Evolutionary conservation across 495 filamentous ascomycete species (phyloP).

Genomic region (Sordaria brevicollis): DNA sequence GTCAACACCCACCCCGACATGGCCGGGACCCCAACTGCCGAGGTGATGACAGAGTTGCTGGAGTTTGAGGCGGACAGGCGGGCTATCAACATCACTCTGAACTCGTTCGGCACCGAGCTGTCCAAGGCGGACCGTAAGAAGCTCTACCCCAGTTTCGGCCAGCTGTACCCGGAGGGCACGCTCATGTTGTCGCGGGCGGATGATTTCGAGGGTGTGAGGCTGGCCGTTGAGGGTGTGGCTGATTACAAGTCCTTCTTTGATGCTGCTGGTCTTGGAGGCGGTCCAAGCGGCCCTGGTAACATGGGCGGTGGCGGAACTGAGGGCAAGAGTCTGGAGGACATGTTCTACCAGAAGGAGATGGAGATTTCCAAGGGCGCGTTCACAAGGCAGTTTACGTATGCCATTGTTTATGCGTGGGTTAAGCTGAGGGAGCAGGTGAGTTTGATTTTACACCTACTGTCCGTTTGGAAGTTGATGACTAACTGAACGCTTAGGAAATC

Average conservation of each 20-base stretch:
- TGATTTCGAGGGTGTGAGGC: conserved; percentile 83
- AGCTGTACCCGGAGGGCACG: conserved; percentile 86
- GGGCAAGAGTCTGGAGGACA: conserved; percentile 85
- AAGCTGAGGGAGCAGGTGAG: conserved; percentile 94
- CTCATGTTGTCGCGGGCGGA: conserved; percentile 92
- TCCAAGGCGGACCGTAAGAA: conserved; percentile 90
- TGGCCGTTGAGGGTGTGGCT: conserved; percentile 80
- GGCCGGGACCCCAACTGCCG: conserved; percentile 75
- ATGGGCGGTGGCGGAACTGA: conserved; percentile 68
- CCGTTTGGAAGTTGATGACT: conserved; percentile 1
- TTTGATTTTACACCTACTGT: background rate
- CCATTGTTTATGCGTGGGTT: conserved; percentile 95
- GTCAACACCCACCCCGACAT: conserved; percentile 79
- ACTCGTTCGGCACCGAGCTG: conserved; percentile 96
- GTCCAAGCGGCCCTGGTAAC: conserved; percentile 62
- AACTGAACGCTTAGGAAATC: conserved; percentile 64
- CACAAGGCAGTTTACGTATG: conserved; percentile 90
- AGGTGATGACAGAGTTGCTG: conserved; percentile 89
- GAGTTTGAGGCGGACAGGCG: conserved; percentile 94
- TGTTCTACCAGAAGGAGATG: conserved; percentile 99
- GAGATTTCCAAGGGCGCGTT: conserved; percentile 91
- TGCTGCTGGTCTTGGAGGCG: conserved; percentile 72
- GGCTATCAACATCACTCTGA: conserved; percentile 98
- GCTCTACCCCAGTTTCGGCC: conserved; percentile 86
- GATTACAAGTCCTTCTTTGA: conserved; percentile 97